These are phyloP conservation scores for Globisporangium polare DNA, from an alignment of 352 stramenopile genomes.

Conservation along the genomic window DNA sequence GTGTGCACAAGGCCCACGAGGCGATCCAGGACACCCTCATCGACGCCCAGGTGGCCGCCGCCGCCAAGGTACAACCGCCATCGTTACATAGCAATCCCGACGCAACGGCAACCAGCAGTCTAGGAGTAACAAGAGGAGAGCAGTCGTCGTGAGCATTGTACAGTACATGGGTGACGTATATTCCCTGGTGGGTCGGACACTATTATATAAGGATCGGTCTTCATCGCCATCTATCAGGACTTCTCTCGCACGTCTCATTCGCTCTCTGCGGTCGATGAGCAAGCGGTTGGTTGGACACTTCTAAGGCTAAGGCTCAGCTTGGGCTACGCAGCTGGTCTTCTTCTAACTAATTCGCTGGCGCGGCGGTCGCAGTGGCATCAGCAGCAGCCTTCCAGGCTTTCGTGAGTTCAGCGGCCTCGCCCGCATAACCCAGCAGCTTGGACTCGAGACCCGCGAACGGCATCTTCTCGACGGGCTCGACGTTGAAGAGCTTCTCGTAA, in stretches of 20 bases:
- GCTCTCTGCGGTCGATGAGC: not conserved
- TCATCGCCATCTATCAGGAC: not conserved
- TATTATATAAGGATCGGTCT: constrained; percentile 9
- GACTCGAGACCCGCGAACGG: constrained; percentile 45
- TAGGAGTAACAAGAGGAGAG: not conserved
- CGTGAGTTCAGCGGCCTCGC: constrained; percentile 30
- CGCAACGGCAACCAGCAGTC: not conserved
- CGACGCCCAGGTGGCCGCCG: not conserved
- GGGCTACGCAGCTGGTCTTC: constrained; percentile 3
- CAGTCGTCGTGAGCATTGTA: not conserved
- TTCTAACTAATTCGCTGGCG: constrained; percentile 4
- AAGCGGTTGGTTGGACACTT: not conserved
- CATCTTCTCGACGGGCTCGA: constrained; percentile 32
- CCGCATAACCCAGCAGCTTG: constrained; percentile 35
- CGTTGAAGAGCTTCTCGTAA: constrained; percentile 52
- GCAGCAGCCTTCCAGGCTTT: not conserved
- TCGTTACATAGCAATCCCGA: not conserved
- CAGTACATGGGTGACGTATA: not conserved
- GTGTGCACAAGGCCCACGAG: constrained; percentile 2
- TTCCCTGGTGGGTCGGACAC: not conserved
- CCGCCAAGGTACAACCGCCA: not conserved
- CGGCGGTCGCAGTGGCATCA: not conserved
- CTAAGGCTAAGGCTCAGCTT: not conserved
- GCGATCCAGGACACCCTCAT: constrained; percentile 8
- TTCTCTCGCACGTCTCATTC: not conserved